Conservation (phyloP, 345 rosid species). For the Syzygium oleosum region DNA sequence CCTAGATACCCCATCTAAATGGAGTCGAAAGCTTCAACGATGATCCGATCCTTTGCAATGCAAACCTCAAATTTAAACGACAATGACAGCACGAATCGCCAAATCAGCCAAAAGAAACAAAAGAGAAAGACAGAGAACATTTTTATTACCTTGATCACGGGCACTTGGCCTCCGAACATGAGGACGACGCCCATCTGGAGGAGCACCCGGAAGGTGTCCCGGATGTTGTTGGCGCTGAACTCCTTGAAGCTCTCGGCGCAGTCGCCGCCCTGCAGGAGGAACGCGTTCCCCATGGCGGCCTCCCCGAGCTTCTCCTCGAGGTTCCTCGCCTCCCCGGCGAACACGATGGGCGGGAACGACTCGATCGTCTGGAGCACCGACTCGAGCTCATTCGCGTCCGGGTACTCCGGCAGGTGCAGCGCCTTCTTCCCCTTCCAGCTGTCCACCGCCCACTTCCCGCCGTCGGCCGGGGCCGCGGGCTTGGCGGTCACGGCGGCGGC, state of each 20-base stretch:
- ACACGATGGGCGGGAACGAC: slow-evolving; percentile 19
- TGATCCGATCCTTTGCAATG: background rate
- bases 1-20: background rate
- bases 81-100: background rate
- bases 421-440: slow-evolving; percentile 19
- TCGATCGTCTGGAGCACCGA: slow-evolving; percentile 15
- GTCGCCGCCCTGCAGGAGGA: slow-evolving; percentile 23
- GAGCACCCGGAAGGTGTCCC: slow-evolving; percentile 21
- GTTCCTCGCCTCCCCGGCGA: slow-evolving; percentile 20
- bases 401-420: slow-evolving; percentile 19
- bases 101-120: background rate
- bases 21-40: background rate
- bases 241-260: slow-evolving; percentile 30
- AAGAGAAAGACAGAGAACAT: background rate
- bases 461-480: background rate
- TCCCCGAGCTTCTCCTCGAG: slow-evolving; percentile 18
- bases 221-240: slow-evolving; percentile 19
- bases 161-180: slow-evolving; percentile 19
- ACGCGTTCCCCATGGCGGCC: slow-evolving; percentile 22
- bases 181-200: slow-evolving; percentile 24
- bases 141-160: slow-evolving; percentile 9
- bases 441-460: slow-evolving; percentile 8
- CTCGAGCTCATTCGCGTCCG: slow-evolving; percentile 7
- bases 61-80: background rate
- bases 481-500: background rate